Base-by-base conservation (phyloP, 148 eudicot genomes). In the Polygonum maritimum region DNA sequence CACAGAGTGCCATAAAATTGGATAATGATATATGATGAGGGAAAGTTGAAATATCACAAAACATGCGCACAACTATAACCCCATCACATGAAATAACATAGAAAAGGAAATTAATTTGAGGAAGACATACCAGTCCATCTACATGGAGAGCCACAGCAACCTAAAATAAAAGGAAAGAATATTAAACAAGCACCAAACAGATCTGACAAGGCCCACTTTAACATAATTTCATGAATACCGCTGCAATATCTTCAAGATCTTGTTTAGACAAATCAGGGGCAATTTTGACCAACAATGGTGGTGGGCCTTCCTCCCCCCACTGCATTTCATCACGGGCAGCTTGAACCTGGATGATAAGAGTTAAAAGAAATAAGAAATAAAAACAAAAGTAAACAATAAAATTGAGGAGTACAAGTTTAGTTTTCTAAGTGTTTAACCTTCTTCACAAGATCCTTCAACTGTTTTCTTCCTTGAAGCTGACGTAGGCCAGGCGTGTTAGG, bases 291-390 rank as follows among this genome's bases (percentile, higher is more conserved):
- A 95, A 91, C 80, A 95, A 80, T 16, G 99, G 99, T 69, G 99
- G 99, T 57, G 99, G 98, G 11, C 99, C 99, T 78, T 95, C 98
- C 76, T 92, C 99, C 38, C 90, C 99, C 99, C 99, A 95, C 82
- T 92, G 99, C 99, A 95, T 95, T 88, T 95, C 99, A 88, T 95
- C 97, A 81, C 96, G 94, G 58, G 99, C 99, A 71, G 98, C 97
- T 89, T 95, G 97, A 80, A 95, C 94, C 99, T 95, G 80, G 38
- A 79, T 14, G 60, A 38, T 69, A 15, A 76, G 48, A 44, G 7
- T 48, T 11, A n/a, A 22, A 26, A 8, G 45, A 11, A 48, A 8
- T 47, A 39, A n/a, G 67, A 18, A 75, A 19, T 26, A 21, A 15
- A 31, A 75, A 19, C 45, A 21, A 15, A 31, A 33, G 19, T 16